Conservation (phyloP, 805 yeast species). For the Barnettozyma wickerhamii region DNA sequence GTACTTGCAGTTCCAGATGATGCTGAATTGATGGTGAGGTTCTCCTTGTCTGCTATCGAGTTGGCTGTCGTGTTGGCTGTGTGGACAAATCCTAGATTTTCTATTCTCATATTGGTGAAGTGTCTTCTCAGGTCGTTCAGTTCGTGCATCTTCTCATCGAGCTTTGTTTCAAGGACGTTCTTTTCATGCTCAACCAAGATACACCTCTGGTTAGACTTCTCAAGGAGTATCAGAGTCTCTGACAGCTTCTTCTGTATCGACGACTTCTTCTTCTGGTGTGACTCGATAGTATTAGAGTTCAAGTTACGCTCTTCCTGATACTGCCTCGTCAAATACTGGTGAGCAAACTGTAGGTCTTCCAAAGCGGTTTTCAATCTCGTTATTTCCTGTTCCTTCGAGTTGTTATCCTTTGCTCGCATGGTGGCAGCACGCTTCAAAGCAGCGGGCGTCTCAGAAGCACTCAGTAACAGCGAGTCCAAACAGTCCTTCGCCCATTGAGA, state of each 20-base stretch:
- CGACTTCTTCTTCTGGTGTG: constrained; percentile 45
- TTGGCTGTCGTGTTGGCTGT: constrained; percentile 6
- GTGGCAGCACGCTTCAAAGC: not conserved
- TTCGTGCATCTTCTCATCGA: constrained; percentile 35
- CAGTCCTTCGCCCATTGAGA: constrained; percentile 25
- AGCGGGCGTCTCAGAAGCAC: not conserved
- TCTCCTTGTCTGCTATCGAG: constrained; percentile 14
- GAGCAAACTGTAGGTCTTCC: constrained; percentile 66
- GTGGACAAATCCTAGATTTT: constrained; percentile 19
- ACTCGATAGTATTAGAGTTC: constrained; percentile 48
- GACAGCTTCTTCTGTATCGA: constrained; percentile 48
- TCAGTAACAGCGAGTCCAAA: constrained; percentile 15
- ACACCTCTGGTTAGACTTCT: constrained; percentile 32
- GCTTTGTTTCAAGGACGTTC: constrained; percentile 27
- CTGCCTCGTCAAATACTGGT: constrained; percentile 61
- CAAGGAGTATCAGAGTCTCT: constrained; percentile 34
- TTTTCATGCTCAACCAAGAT: constrained; percentile 33
- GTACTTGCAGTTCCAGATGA: not conserved
- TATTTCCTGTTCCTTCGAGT: constrained; percentile 14
- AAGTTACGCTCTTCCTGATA: constrained; percentile 61
- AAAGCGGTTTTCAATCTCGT: constrained; percentile 50
- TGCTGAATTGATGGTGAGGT: not conserved
- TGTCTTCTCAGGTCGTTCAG: constrained; percentile 40
- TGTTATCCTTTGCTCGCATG: not conserved
- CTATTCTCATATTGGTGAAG: constrained; percentile 34